These are phyloP conservation scores for Tolypocladium amazonense DNA, from an alignment of 2,329 filamentous ascomycete species.

Conservation along the genomic window DNA sequence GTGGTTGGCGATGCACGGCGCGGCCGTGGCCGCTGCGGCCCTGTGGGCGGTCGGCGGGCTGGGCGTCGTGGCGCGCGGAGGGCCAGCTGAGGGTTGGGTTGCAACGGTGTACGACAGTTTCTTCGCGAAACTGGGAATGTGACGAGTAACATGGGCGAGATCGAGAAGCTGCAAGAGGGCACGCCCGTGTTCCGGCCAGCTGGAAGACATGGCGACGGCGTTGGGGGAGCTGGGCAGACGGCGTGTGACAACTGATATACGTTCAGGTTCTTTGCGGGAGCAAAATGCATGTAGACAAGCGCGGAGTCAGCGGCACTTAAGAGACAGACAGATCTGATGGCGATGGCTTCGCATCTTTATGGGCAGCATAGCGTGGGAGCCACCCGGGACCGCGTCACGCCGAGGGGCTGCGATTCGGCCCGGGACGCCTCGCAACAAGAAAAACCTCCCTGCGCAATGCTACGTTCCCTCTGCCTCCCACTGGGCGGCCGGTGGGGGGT, in stretches of 20 bases:
- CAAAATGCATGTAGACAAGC: not conserved
- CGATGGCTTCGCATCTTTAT: not conserved
- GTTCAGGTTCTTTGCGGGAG: too few relatives aligned
- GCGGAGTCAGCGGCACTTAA: not conserved
- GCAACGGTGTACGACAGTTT: slow-evolving; percentile 70
- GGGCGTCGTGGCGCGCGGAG: slow-evolving; percentile 65
- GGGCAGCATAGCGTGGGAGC: too few relatives aligned
- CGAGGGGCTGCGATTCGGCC: not conserved
- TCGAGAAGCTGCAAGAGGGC: not conserved
- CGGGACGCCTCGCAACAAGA: not conserved
- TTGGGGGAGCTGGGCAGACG: not conserved
- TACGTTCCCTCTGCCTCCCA: too few relatives aligned
- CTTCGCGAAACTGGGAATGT: slow-evolving; percentile 21
- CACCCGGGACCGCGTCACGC: not conserved
- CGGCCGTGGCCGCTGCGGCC: slow-evolving; percentile 44
- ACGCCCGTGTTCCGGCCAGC: not conserved
- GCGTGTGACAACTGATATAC: not conserved
- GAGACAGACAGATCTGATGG: not conserved
- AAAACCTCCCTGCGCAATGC: not conserved
- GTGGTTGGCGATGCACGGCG: slow-evolving; percentile 62
- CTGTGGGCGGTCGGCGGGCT: slow-evolving; percentile 79
- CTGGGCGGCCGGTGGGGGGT: not conserved
- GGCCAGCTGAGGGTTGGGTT: slow-evolving; percentile 65
- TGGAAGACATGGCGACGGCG: not conserved
- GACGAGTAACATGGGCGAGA: not conserved